Conservation (phyloP, 2,329 filamentous ascomycete species). For the Rutstroemia sydowiana region DNA sequence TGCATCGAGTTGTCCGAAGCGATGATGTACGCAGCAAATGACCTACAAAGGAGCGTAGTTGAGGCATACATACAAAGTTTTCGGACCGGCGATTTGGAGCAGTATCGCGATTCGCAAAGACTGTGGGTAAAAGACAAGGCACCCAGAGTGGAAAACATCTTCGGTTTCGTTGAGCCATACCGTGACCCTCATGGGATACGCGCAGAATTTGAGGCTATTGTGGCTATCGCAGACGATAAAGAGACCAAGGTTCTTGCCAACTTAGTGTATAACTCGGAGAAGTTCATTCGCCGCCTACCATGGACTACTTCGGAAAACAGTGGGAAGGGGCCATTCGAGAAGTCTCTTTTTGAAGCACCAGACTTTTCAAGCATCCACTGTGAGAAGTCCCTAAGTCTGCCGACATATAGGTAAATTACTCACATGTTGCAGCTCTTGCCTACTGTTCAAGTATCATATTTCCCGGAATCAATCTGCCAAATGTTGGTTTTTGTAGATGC, state of each 20-base stretch:
- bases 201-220: constrained; percentile 53
- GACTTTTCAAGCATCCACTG: constrained; percentile 64
- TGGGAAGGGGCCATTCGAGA: constrained; percentile 55
- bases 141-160: constrained; percentile 49
- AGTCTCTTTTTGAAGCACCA: constrained; percentile 62
- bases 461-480: constrained; percentile 38
- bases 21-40: constrained; percentile 42
- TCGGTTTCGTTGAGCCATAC: constrained; percentile 58
- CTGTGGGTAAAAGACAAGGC: constrained; percentile 52
- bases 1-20: constrained; percentile 41
- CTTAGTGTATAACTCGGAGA: constrained; percentile 55
- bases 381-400: constrained; percentile 1
- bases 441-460: constrained; percentile 39
- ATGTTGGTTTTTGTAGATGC: constrained; percentile 28
- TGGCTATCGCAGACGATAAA: constrained; percentile 57
- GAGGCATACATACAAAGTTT: constrained; percentile 48
- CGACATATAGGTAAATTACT: background rate
- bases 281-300: constrained; percentile 55
- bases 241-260: constrained; percentile 52
- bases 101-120: constrained; percentile 47
- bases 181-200: constrained; percentile 52
- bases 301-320: constrained; percentile 25
- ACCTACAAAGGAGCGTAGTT: constrained; percentile 44
- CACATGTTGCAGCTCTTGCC: constrained; percentile 32
- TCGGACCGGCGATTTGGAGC: constrained; percentile 45